phyloP scores from a whole-genome alignment of 257 asterid species.

The Solanum okadae region DNA sequence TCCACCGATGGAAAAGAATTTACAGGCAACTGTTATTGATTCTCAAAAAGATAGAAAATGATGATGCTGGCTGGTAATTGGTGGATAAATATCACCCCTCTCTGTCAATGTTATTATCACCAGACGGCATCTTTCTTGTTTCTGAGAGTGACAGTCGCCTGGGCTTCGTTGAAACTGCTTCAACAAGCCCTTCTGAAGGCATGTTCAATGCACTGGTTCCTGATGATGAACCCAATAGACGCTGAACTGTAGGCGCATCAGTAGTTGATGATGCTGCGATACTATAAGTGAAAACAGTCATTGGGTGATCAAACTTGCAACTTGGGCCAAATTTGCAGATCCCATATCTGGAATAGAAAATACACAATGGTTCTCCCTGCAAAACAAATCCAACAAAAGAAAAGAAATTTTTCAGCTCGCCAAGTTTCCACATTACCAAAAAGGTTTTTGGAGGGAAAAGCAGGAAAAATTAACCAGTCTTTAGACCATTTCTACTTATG shows the following conservation, averaged over 20 bases:
- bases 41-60: constrained; percentile 28
- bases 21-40: constrained; percentile 52
- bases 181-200: constrained; percentile 62
- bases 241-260: constrained; percentile 50
- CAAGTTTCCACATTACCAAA: neutral
- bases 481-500: neutral
- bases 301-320: constrained; percentile 99
- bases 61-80: constrained; percentile 24
- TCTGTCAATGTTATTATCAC: constrained; percentile 67
- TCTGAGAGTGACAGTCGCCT: constrained; percentile 59
- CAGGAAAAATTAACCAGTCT: neutral
- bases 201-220: constrained; percentile 56
- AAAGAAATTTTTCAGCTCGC: neutral
- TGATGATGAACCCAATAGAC: constrained; percentile 57
- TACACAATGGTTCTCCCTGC: constrained; percentile 90
- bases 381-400: constrained; percentile 15
- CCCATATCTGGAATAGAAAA: constrained; percentile 90
- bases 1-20: constrained; percentile 60
- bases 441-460: neutral
- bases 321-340: constrained; percentile 98
- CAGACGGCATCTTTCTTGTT: constrained; percentile 62
- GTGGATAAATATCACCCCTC: constrained; percentile 46
- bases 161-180: constrained; percentile 50
- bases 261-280: constrained; percentile 51
- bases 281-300: constrained; percentile 62